These are phyloP conservation scores for Hymenoscyphus linearis DNA, from an alignment of 2,329 filamentous ascomycete species.

Conservation along the genomic window DNA sequence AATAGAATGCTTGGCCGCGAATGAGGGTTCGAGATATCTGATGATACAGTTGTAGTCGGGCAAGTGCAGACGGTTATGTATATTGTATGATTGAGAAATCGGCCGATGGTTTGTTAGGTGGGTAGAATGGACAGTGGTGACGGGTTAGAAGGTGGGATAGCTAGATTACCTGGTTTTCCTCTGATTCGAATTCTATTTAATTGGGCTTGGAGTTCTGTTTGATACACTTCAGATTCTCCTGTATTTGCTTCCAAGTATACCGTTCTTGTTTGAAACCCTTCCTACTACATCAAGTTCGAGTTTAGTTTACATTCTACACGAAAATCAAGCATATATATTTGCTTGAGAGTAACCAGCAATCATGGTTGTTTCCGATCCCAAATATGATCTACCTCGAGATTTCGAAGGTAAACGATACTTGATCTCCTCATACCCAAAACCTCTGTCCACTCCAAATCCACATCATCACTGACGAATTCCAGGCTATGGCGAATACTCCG, in stretches of 20 bases:
- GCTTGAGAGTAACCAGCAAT: neutral
- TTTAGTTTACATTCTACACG: no score
- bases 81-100: neutral
- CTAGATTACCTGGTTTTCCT: no score
- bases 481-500: slow-evolving; percentile 21
- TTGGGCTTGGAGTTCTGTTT: neutral
- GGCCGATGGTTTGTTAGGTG: neutral
- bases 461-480: neutral
- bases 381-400: slow-evolving; percentile 20
- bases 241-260: neutral
- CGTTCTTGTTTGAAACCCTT: no score
- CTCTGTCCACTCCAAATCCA: neutral
- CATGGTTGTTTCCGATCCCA: slow-evolving; percentile 17
- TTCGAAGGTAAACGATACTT: slow-evolving; percentile 15
- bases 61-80: neutral
- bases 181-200: no score
- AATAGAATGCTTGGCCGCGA: neutral
- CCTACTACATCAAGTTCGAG: no score
- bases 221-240: neutral
- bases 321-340: no score
- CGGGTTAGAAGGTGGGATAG: neutral
- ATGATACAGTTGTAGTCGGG: neutral
- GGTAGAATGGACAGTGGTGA: neutral
- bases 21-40: neutral
- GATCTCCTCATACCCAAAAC: neutral